These are phyloP conservation scores for Elongisporangium anandrum DNA, from an alignment of 352 stramenopile species.

Conservation along the genomic window DNA sequence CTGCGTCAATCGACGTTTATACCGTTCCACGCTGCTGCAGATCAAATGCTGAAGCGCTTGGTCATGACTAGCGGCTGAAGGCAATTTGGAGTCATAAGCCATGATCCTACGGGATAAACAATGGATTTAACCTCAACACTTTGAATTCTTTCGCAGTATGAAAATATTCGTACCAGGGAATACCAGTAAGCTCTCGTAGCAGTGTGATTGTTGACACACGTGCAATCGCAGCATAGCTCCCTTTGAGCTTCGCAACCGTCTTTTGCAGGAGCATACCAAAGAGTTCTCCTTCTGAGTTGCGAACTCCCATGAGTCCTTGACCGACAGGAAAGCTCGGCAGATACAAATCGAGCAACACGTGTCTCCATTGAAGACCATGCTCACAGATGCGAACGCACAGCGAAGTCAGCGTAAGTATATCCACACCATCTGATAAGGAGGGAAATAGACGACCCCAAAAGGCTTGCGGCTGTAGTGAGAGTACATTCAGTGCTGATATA, in stretches of 20 bases:
- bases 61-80: background rate
- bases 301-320: slow-evolving; percentile 20
- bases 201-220: slow-evolving; percentile 22
- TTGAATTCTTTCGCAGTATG: too few species aligned
- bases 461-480: slow-evolving; percentile 11
- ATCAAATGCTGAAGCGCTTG: background rate
- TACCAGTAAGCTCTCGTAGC: slow-evolving; percentile 38
- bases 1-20: background rate
- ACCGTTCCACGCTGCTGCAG: background rate
- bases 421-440: slow-evolving; percentile 1
- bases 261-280: slow-evolving; percentile 48
- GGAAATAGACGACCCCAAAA: slow-evolving; percentile 22
- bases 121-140: too few species aligned
- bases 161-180: slow-evolving; percentile 27
- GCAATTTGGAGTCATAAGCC: background rate
- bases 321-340: slow-evolving; percentile 31
- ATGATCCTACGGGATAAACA: background rate
- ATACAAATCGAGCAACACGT: slow-evolving; percentile 43
- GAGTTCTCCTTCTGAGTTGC: slow-evolving; percentile 18
- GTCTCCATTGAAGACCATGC: slow-evolving; percentile 20
- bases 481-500: slow-evolving; percentile 21
- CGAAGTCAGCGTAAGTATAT: background rate
- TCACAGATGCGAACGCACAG: slow-evolving; percentile 23
- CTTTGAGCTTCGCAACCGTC: slow-evolving; percentile 49
- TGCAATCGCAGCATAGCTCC: slow-evolving; percentile 25